These are phyloP conservation scores for Rhododendron mucronatum DNA, from an alignment of 148 eudicot genomes.

Conservation along the genomic window DNA sequence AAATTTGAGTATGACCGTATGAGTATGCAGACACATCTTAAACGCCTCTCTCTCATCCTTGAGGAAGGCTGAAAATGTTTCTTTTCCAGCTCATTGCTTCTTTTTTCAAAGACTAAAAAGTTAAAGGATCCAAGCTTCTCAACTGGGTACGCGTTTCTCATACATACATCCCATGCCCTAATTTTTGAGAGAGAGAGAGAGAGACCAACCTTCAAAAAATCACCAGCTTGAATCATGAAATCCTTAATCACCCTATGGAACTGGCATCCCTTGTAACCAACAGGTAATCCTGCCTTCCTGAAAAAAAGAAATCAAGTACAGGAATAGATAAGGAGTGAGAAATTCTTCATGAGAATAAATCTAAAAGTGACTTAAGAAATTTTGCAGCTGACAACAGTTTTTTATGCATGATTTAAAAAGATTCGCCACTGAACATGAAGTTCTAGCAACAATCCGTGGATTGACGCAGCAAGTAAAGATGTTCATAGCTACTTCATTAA, in stretches of 20 bases:
- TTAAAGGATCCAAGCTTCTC: background rate
- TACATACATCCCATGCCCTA: background rate
- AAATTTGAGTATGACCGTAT: background rate
- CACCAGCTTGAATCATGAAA: conserved; percentile 96
- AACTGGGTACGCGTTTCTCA: background rate
- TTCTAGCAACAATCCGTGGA: background rate
- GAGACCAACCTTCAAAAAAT: conserved; percentile 70
- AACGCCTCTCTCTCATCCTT: background rate
- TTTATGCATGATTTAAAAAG: background rate
- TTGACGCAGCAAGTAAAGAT: background rate
- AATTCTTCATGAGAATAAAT: background rate
- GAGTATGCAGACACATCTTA: background rate
- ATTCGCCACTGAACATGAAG: background rate
- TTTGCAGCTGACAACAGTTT: background rate
- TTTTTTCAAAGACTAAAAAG: background rate
- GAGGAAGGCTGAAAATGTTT: background rate
- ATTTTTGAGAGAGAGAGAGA: conserved; percentile 4
- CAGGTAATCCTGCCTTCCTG: conserved; percentile 93
- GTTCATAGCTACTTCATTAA: background rate
- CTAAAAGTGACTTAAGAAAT: background rate
- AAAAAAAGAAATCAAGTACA: conserved; percentile 12
- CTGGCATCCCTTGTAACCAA: conserved; percentile 95
- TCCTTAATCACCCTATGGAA: conserved; percentile 95
- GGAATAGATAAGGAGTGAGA: background rate
- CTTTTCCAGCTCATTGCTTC: background rate